phyloP scores from a whole-genome alignment of 192 early-diverging fungal genomes.

The Helicostylum pulchrum region DNA sequence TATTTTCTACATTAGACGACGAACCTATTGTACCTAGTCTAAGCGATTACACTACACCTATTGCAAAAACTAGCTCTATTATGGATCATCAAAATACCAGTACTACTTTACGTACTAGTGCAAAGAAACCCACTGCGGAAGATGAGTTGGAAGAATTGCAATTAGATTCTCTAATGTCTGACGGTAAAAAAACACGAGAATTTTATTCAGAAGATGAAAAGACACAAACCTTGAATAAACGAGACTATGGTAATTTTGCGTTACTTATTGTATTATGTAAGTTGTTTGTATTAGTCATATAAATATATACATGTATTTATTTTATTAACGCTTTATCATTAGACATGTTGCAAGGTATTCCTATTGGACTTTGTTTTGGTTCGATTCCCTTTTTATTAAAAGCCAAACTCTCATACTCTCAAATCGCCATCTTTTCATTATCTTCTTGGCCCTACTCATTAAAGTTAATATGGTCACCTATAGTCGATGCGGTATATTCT shows the following conservation, averaged over 20 bases:
- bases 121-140: background rate
- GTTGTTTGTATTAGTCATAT: background rate
- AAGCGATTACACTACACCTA: slow-evolving; percentile 80
- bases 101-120: slow-evolving; percentile 11
- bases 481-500: slow-evolving; percentile 89
- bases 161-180: background rate
- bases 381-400: slow-evolving; percentile 95
- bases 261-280: slow-evolving; percentile 56
- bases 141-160: slow-evolving; percentile 22
- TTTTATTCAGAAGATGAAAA: background rate
- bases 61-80: slow-evolving; percentile 64
- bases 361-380: slow-evolving; percentile 87
- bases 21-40: slow-evolving; percentile 66
- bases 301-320: background rate
- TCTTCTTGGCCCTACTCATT: slow-evolving; percentile 96
- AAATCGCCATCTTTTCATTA: slow-evolving; percentile 92
- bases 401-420: slow-evolving; percentile 83
- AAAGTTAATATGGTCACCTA: slow-evolving; percentile 97
- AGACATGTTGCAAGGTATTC: slow-evolving; percentile 91
- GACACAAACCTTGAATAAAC: slow-evolving; percentile 7
- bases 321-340: background rate
- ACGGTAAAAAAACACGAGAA: background rate
- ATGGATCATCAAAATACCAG: slow-evolving; percentile 55
- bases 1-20: slow-evolving; percentile 56
- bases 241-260: slow-evolving; percentile 43